Conservation (phyloP, 352 stramenopile species). For the Pythium pyrilobum region DNA sequence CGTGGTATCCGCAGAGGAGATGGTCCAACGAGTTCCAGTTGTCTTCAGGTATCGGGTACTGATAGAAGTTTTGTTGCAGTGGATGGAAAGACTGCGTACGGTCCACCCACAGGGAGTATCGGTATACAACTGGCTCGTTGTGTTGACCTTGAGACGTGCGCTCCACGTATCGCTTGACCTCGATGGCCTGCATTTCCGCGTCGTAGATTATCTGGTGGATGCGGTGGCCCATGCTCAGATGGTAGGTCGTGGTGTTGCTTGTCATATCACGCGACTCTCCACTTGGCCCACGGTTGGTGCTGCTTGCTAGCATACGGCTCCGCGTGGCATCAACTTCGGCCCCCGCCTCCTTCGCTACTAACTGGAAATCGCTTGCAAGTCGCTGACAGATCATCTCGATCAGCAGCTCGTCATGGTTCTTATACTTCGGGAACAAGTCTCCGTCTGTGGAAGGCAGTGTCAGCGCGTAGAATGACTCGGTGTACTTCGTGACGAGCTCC, state of each 20-base stretch:
- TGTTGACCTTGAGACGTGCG: slow-evolving; percentile 24
- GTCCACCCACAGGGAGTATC: slow-evolving; percentile 67
- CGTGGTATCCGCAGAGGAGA: slow-evolving; percentile 67
- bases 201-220: slow-evolving; percentile 83
- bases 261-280: slow-evolving; percentile 7
- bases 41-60: slow-evolving; percentile 61
- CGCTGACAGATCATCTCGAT: slow-evolving; percentile 83
- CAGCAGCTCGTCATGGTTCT: slow-evolving; percentile 59
- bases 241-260: slow-evolving; percentile 32
- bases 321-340: not conserved
- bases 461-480: slow-evolving; percentile 79
- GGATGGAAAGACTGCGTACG: slow-evolving; percentile 64
- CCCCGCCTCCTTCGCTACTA: slow-evolving; percentile 35
- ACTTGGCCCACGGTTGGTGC: slow-evolving; percentile 15
- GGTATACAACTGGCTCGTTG: slow-evolving; percentile 44
- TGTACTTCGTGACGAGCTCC: slow-evolving; percentile 59
- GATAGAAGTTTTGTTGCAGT: slow-evolving; percentile 65
- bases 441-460: slow-evolving; percentile 52
- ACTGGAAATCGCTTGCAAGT: slow-evolving; percentile 70
- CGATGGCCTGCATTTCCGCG: slow-evolving; percentile 59
- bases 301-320: slow-evolving; percentile 11
- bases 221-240: slow-evolving; percentile 74
- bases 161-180: slow-evolving; percentile 74
- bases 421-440: slow-evolving; percentile 49
- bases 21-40: slow-evolving; percentile 80